These are phyloP conservation scores for Rosa chinensis DNA, from an alignment of 306 rosid species.

Conservation along the genomic window DNA sequence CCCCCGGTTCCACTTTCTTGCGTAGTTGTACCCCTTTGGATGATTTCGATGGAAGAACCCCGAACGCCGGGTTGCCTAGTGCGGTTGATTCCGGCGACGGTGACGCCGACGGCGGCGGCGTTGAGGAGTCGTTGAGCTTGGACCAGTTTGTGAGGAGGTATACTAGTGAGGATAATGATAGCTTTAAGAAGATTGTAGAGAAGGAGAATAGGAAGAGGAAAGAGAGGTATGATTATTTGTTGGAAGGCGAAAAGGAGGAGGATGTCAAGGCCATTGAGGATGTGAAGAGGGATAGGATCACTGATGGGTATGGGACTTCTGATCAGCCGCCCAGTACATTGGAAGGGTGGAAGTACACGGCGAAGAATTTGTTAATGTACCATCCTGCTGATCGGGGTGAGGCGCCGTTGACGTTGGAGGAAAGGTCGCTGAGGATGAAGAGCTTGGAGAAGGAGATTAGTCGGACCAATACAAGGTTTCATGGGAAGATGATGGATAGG, in stretches of 20 bases:
- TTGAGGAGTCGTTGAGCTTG: slow-evolving; percentile 54
- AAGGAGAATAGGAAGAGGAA: slow-evolving; percentile 98
- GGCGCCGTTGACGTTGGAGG: slow-evolving; percentile 82
- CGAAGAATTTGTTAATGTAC: slow-evolving; percentile 88
- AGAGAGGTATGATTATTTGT: slow-evolving; percentile 69
- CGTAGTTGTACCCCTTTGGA: slow-evolving; percentile 74
- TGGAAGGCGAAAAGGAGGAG: slow-evolving; percentile 56
- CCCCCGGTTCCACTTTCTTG: slow-evolving; percentile 84
- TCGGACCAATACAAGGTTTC: slow-evolving; percentile 66
- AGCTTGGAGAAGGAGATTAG: slow-evolving; percentile 75
- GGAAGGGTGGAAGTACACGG: slow-evolving; percentile 86
- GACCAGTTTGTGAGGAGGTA: slow-evolving; percentile 80
- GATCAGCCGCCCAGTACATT: slow-evolving; percentile 84
- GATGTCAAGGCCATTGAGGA: slow-evolving; percentile 62
- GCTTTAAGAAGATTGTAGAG: slow-evolving; percentile 76
- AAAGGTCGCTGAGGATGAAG: slow-evolving; percentile 64
- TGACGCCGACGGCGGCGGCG: slow-evolving; percentile 16
- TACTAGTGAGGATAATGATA: slow-evolving; percentile 87
- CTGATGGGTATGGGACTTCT: slow-evolving; percentile 93
- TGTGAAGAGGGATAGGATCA: slow-evolving; percentile 76
- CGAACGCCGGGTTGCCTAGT: slow-evolving; percentile 24
- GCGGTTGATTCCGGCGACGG: slow-evolving; percentile 28
- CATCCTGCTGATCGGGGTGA: slow-evolving; percentile 93
- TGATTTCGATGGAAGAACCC: slow-evolving; percentile 68
- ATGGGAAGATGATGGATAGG: slow-evolving; percentile 73